Conservation (phyloP, 768 basidiomycete species). For the Xerocomellus intermedius region DNA sequence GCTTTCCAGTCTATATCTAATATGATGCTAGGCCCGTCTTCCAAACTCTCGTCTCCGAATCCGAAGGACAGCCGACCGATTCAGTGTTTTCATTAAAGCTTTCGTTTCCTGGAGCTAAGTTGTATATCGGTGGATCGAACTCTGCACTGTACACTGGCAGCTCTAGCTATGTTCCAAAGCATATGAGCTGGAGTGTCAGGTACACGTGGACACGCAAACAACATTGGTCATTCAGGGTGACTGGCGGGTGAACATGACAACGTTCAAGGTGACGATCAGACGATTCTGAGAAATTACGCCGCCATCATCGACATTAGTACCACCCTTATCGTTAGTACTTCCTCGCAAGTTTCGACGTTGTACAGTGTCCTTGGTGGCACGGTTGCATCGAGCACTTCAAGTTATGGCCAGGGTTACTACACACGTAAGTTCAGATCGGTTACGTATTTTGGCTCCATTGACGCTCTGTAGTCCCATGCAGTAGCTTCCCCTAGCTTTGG, state of each 20-base stretch:
- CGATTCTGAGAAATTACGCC: not conserved
- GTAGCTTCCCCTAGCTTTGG: conserved; percentile 34
- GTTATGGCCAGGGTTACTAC: conserved; percentile 28
- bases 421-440: conserved; percentile 23
- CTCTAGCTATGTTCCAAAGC: conserved; percentile 29
- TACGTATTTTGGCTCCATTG: not conserved
- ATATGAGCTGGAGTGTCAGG: conserved; percentile 8
- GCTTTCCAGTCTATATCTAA: no score
- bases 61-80: not conserved
- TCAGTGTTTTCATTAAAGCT: conserved; percentile 24
- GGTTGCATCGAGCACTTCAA: conserved; percentile 4
- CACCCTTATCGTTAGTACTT: not conserved
- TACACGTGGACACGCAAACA: not conserved
- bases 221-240: conserved; percentile 2
- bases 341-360: not conserved
- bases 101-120: conserved; percentile 25
- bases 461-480: conserved; percentile 25
- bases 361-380: conserved; percentile 6
- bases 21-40: no score
- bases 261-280: not conserved
- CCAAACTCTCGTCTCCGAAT: no score
- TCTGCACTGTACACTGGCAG: conserved; percentile 35
- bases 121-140: conserved; percentile 43
- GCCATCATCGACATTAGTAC: conserved; percentile 23
- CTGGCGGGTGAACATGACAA: conserved; percentile 12